These are phyloP conservation scores for Fraxinus albicans DNA, from an alignment of 305 asterid species.

Conservation along the genomic window DNA sequence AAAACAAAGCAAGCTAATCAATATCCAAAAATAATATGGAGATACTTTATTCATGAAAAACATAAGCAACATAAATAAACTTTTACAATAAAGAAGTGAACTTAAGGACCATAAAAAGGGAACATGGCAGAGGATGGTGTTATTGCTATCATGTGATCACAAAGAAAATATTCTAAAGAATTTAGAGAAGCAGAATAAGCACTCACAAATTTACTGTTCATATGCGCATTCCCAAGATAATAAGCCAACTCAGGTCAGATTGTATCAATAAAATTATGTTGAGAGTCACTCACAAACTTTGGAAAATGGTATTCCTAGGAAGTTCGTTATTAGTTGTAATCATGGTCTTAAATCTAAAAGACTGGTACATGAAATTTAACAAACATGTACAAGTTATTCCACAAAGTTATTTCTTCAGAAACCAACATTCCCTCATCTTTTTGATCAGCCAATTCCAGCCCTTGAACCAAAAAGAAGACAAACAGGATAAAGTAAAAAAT, in stretches of 20 bases:
- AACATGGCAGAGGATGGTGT: background rate
- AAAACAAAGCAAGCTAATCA: conserved; percentile 2
- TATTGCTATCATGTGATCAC: background rate
- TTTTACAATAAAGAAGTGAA: background rate
- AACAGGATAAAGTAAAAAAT: background rate
- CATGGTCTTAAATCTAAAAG: background rate
- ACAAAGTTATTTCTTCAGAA: background rate
- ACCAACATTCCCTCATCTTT: background rate
- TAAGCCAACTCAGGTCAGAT: background rate
- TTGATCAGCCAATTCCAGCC: background rate
- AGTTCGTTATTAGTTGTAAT: background rate
- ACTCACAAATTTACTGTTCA: background rate
- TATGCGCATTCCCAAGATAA: background rate
- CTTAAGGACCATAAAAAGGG: background rate
- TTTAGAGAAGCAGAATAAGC: background rate
- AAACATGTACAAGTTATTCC: background rate
- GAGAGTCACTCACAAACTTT: background rate
- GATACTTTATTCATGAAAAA: background rate
- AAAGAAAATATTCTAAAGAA: background rate
- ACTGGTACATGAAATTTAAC: background rate
- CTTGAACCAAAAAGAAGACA: background rate
- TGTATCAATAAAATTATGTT: background rate
- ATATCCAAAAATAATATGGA: background rate
- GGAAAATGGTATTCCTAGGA: background rate
- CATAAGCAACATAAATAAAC: background rate